Base-by-base conservation (phyloP, 2,329 filamentous ascomycete species). In the Remersonia thermophila region DNA sequence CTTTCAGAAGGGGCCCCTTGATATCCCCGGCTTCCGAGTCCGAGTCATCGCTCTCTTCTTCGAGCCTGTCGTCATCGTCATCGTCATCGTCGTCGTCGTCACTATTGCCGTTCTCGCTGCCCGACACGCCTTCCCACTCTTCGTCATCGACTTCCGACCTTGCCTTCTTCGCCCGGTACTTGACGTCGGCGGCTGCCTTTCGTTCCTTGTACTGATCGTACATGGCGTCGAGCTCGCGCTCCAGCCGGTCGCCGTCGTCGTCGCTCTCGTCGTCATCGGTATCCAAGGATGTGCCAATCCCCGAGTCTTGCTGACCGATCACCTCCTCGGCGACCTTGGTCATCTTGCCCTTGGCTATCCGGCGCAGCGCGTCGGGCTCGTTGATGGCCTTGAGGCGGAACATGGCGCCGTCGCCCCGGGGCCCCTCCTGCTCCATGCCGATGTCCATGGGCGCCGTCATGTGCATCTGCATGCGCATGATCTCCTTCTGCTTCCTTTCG, bases 381-480 rank as follows among this genome's bases (percentile, higher is more conserved):
- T 95, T 84, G 30, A 93, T 71, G 7, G 76, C 65, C 57, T 86
- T 93, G 32, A 96, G 69, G 3, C 76, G 76, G 55, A 98, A 98
- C 66, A 94, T 91, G 18, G 83, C 68, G 31, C 85, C 83, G 29
- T 85, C 78, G 16, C 84, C 87, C 33, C 73, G 66, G 0, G 83
- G 82, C 0, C 84, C 84, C 16, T 73, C 63, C 58, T 91, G 85
- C 54, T 94, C 91, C 62, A 93, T 73, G 51, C 91, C 91, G 44
- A 98, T 94, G 46, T 98, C 91, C 68, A 85, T 91, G 7, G 91
- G 91, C 1, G 86, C 83, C 2, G 80, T 80, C 91, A 98, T 98
- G 62, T 95, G 80, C 65, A 98, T 77, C 59, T 98, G 91, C 80
- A 98, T 81, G 25, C 91, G 78, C n/a, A 93, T 70, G 41, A 96